Conservation (phyloP, 495 filamentous ascomycete species). For the Penicillium verhagenii region DNA sequence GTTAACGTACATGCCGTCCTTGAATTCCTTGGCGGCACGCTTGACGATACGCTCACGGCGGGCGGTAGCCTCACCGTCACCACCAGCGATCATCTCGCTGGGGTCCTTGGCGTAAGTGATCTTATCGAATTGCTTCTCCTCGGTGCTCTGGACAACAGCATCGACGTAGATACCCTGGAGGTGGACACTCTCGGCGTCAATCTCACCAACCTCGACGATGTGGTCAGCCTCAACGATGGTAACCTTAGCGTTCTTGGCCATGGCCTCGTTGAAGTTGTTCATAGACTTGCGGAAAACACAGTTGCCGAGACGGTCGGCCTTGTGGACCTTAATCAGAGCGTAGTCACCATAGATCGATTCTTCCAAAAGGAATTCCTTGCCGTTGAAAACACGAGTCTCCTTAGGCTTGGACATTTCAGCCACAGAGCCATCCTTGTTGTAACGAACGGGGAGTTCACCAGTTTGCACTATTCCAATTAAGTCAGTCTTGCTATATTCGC, state of each 20-base stretch:
- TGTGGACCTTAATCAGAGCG: conserved; percentile 84
- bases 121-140: conserved; percentile 78
- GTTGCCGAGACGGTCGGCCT: conserved; percentile 86
- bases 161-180: conserved; percentile 88
- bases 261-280: conserved; percentile 86
- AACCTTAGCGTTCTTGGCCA: conserved; percentile 82
- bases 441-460: conserved; percentile 77
- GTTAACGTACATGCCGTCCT: conserved; percentile 93
- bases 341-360: conserved; percentile 81
- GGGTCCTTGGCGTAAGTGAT: conserved; percentile 69
- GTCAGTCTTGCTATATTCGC: neutral
- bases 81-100: conserved; percentile 51
- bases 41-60: conserved; percentile 82
- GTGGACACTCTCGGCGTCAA: conserved; percentile 73
- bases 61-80: conserved; percentile 63
- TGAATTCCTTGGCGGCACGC: conserved; percentile 86
- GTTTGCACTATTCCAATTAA: conserved; percentile 57
- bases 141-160: conserved; percentile 72
- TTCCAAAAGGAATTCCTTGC: conserved; percentile 80
- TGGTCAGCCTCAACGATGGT: conserved; percentile 90
- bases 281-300: conserved; percentile 83
- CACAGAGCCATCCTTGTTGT: conserved; percentile 76
- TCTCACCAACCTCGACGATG: conserved; percentile 79
- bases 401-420: conserved; percentile 70
- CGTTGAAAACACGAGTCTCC: conserved; percentile 81